Evolutionary conservation across 768 basidiomycete genomes (phyloP).

Genomic region (Podaxis sp.): DNA sequence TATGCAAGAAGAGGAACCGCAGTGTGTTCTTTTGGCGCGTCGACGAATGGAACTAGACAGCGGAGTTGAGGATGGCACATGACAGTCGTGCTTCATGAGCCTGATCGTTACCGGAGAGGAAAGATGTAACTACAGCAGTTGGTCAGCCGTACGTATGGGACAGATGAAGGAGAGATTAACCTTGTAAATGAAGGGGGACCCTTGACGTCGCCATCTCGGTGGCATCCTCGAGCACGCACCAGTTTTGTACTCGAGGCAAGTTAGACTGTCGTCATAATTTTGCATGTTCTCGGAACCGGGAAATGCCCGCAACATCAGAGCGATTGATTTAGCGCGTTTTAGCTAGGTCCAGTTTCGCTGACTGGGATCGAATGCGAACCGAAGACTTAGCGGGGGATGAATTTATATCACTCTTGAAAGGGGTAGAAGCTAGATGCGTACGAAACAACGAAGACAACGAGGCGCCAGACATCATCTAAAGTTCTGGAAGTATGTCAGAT

Average conservation of each 20-base stretch:
- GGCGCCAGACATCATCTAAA: constrained; percentile 35
- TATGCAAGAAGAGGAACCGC: constrained; percentile 17
- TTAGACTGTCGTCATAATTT: constrained; percentile 9
- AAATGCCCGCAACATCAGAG: constrained; percentile 7
- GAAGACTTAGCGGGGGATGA: neutral
- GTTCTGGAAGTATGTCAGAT: constrained; percentile 51
- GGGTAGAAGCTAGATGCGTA: constrained; percentile 14
- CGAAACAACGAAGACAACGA: constrained; percentile 29
- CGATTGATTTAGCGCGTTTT: neutral
- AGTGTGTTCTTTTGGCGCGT: constrained; percentile 22
- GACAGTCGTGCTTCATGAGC: constrained; percentile 20
- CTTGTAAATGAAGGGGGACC: constrained; percentile 11
- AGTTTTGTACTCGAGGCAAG: constrained; percentile 4
- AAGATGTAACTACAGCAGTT: constrained; percentile 17
- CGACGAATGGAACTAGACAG: constrained; percentile 24
- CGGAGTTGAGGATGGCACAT: constrained; percentile 28
- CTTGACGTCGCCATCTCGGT: constrained; percentile 6
- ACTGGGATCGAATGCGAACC: constrained; percentile 9
- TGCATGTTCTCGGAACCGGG: constrained; percentile 10
- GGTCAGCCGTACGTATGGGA: constrained; percentile 10
- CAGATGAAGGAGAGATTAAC: constrained; percentile 17
- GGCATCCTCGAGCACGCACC: neutral
- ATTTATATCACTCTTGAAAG: constrained; percentile 46
- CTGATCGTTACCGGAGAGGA: constrained; percentile 20
- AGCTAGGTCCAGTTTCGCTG: constrained; percentile 6